phyloP scores from a whole-genome alignment of 345 rosid species.

The Pistacia atlantica region DNA sequence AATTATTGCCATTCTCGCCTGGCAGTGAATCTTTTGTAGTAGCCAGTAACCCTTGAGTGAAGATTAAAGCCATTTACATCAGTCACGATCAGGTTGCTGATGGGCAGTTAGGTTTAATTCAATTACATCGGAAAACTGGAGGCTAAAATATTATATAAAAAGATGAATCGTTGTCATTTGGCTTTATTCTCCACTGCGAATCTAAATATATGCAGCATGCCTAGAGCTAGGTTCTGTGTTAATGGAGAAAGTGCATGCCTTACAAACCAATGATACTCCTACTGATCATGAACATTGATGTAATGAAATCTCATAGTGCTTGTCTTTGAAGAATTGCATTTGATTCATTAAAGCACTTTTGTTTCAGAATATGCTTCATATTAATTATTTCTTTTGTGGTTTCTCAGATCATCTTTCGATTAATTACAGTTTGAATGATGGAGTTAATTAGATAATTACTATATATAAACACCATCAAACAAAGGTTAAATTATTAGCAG shows the following conservation, averaged over 20 bases:
- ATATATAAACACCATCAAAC: too few relatives aligned
- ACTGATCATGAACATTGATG: neutral
- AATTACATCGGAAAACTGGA: too few relatives aligned
- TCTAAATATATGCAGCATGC: neutral
- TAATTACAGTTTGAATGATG: neutral
- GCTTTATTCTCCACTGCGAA: conserved; percentile 28
- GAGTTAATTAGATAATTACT: too few relatives aligned
- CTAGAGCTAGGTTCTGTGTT: conserved; percentile 15
- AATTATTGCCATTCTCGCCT: neutral
- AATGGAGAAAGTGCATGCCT: conserved; percentile 25
- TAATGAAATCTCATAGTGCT: conserved; percentile 15
- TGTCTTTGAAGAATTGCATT: conserved; percentile 15
- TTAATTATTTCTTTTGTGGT: neutral
- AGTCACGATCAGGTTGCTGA: neutral
- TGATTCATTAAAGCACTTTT: conserved; percentile 25
- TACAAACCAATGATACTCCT: conserved; percentile 17
- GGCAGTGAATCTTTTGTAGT: neutral
- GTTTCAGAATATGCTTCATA: conserved; percentile 20
- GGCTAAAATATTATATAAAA: too few relatives aligned
- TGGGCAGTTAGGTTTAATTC: neutral
- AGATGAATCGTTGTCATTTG: conserved; percentile 11
- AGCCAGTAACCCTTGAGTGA: neutral
- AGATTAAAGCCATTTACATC: neutral
- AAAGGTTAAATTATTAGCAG: neutral
- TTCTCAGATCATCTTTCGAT: neutral